Evolutionary conservation across 768 basidiomycete species (phyloP), one percentile per base, ranked within the genome.

Genomic region (Naganishia antarctica): DNA sequence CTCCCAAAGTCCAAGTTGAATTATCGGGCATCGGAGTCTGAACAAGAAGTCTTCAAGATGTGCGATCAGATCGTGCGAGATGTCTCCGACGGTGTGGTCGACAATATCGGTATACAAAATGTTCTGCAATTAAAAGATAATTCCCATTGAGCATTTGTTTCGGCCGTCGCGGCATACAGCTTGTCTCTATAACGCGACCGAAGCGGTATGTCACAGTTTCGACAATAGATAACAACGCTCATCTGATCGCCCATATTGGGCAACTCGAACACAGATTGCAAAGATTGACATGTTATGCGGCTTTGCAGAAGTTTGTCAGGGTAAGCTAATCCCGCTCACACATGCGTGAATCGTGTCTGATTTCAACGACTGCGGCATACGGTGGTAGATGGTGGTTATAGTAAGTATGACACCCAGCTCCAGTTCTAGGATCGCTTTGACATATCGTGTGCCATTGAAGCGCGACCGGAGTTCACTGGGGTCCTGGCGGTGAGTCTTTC

Each of bases 221-320:
- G 1, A 18, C n/a, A n/a, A n/a, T 28, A 0, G 15, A 23, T n/a
- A 63, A 29, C 43, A 16, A 40, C n/a, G n/a, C n/a, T n/a, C n/a
- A n/a, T n/a, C n/a, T n/a, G n/a, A n/a, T n/a, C n/a, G n/a, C n/a
- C n/a, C 8, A 51, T n/a, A 4, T 9, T 18, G 21, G 34, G n/a
- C n/a, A 50, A 15, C 15, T 3, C 7, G 3, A 12, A 0, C 15
- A 2, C 60, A 91, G 90, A 83, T 96, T 21, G 90, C 92, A 0
- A 79, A 91, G 61, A 78, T 94, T 0, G 96, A 99, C 72, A 87
- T 98, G 81, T 77, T 98, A 2, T 88, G 88, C 84, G 85, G 89
- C 4, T 94, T 92, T 74, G 86, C 93, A 0, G 86, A 91, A 73
- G 79, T 82, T 11, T 86, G 13, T n/a, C 32, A 31, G 23, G 66